Percentiles rank a stretch among this genome's conserved stretches.
Conservation (phyloP, 345 rosid genomes). For the Erodium maritimum region DNA sequence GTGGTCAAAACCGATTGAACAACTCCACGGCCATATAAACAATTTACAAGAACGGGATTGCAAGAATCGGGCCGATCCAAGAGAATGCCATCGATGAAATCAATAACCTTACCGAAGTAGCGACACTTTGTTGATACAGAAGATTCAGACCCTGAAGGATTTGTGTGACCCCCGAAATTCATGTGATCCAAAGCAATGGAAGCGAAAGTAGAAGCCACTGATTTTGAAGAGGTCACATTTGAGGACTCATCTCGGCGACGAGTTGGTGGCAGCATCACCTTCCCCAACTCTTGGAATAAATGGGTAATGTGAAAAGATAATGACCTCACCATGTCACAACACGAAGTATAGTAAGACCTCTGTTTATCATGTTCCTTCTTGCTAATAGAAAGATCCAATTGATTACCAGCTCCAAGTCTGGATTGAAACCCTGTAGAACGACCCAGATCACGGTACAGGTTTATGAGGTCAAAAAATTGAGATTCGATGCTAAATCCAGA, state of each 20-base stretch:
- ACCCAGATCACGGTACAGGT: constrained; percentile 83
- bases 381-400: constrained; percentile 22
- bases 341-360: constrained; percentile 66
- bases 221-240: constrained; percentile 75
- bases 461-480: constrained; percentile 85
- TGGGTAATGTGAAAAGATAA: constrained; percentile 77
- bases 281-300: constrained; percentile 93
- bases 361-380: constrained; percentile 62
- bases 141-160: constrained; percentile 41
- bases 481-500: constrained; percentile 77
- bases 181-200: constrained; percentile 67
- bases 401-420: constrained; percentile 37
- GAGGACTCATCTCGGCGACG: constrained; percentile 86
- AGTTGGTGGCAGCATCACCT: constrained; percentile 83
- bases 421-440: constrained; percentile 64
- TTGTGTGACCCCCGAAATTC: constrained; percentile 54
- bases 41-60: constrained; percentile 69
- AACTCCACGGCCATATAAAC: constrained; percentile 72
- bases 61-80: constrained; percentile 86
- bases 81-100: constrained; percentile 73
- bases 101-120: constrained; percentile 84
- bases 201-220: constrained; percentile 73
- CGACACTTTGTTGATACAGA: constrained; percentile 80
- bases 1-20: constrained; percentile 76
- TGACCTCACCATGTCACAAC: constrained; percentile 87